Conservation (phyloP, 78 protist genomes). For the Dictyostelium citrinum region DNA sequence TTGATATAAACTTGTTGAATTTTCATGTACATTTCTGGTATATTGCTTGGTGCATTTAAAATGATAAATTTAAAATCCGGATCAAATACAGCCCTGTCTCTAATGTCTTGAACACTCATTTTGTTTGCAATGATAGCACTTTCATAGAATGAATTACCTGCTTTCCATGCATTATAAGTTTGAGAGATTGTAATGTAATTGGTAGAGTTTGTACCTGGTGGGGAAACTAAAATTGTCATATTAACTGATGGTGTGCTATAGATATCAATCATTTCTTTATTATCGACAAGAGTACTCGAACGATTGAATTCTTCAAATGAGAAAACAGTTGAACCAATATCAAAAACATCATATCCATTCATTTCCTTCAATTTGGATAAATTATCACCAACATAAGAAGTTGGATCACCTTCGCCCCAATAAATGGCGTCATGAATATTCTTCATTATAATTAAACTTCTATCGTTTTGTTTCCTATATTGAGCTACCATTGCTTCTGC, state of each 20-base stretch:
- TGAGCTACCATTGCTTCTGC: not conserved
- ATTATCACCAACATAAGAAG: constrained; percentile 5
- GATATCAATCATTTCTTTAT: not conserved
- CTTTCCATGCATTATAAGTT: constrained; percentile 46
- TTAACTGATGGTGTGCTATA: constrained; percentile 21
- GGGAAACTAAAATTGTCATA: not conserved
- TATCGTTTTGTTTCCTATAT: not conserved
- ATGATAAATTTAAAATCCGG: not conserved
- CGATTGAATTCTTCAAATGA: constrained; percentile 24
- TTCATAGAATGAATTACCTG: constrained; percentile 16
- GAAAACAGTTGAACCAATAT: not conserved
- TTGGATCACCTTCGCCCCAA: constrained; percentile 40
- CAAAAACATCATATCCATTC: not conserved
- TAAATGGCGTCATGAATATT: constrained; percentile 49
- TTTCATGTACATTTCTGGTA: not conserved
- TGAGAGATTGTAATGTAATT: not conserved
- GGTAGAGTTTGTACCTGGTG: not conserved
- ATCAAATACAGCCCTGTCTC: not conserved
- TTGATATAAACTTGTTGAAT: constrained; percentile 13
- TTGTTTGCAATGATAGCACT: not conserved
- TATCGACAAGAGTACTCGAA: not conserved
- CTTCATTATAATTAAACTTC: not conserved
- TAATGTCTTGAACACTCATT: not conserved
- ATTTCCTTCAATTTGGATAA: not conserved
- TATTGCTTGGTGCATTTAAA: not conserved